Base-by-base conservation (phyloP, 306 rosid genomes). In the Inga laurina region DNA sequence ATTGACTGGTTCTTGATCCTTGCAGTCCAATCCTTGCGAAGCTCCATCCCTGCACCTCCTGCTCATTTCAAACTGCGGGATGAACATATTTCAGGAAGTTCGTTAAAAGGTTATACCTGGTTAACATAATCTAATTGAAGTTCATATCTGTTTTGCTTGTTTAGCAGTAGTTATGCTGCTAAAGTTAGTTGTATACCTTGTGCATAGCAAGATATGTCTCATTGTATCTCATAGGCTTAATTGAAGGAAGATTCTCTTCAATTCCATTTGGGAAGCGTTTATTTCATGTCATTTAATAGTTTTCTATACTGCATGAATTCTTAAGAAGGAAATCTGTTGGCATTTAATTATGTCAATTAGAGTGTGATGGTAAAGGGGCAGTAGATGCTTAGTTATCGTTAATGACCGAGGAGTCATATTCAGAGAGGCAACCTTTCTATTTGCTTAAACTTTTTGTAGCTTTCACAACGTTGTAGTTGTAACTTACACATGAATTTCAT, bases 1-100 rank as follows among this genome's bases (percentile, higher is more conserved):
- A 72, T 84, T 79, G 72, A 80, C 81, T 48, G 56, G 22, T 77
- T 77, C 62, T 88, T 69, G 30, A 64, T 81, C 75, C 82, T 81
- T 75, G 85, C 98, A 92, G 99, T 87, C 81, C 92, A 90, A 89
- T 91, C 94, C 72, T 73, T 94, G 84, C 89, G 89, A 88, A 97
- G 95, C 91, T 91, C 99, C 79, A 94, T 97, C 82, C 99, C 99
- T 22, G 93, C 97, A 65, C 97, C 97, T 82, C 99, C 98, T 0
- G 87, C 92, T 82, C 93, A 94, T 89, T 97, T 97, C 84, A 94
- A 76, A 84, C 88, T 89, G 77, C 93, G 97, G 87, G 99, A 97
- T 80, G 98, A 94, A 84, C 95, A 92, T 82, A 76, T 94, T 85
- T 92, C 99, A 4, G 99, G 97, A 90, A 97, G 98, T 88, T 92